Evolutionary conservation across 2,329 filamentous ascomycete genomes (phyloP).

Genomic region (Amphichorda felina): DNA sequence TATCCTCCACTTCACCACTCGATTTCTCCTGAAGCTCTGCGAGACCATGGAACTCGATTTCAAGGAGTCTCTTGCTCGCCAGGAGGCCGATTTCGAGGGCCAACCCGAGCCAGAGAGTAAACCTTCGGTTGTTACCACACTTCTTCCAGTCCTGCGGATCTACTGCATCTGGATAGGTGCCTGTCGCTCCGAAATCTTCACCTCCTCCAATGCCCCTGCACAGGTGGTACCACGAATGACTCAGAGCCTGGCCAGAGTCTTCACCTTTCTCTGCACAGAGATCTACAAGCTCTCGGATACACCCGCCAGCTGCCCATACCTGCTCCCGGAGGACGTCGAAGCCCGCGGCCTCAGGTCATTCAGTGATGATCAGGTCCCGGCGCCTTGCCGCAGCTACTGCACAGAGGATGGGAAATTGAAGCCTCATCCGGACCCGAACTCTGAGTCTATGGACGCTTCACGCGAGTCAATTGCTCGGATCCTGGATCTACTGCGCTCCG

Average conservation of each 20-base stretch:
- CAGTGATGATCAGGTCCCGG: slow-evolving; percentile 21
- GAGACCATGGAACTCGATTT: slow-evolving; percentile 61
- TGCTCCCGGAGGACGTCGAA: slow-evolving; percentile 38
- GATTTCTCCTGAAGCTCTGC: slow-evolving; percentile 62
- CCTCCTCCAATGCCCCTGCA: slow-evolving; percentile 31
- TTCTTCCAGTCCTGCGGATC: slow-evolving; percentile 38
- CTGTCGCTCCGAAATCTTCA: slow-evolving; percentile 30
- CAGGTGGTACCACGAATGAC: slow-evolving; percentile 33
- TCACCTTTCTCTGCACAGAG: slow-evolving; percentile 34
- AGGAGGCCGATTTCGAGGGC: slow-evolving; percentile 10
- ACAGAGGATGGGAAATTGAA: slow-evolving; percentile 23
- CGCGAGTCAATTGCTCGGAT: slow-evolving; percentile 32
- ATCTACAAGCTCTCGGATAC: slow-evolving; percentile 19
- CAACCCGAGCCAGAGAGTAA: slow-evolving; percentile 8
- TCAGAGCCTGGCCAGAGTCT: slow-evolving; percentile 29
- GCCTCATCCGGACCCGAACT: slow-evolving; percentile 20
- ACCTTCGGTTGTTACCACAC: slow-evolving; percentile 17
- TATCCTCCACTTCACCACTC: slow-evolving; percentile 66
- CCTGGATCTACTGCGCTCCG: slow-evolving; percentile 35
- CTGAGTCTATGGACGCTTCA: slow-evolving; percentile 16
- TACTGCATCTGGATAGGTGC: slow-evolving; percentile 42
- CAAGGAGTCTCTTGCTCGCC: background rate
- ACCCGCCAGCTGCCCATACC: slow-evolving; percentile 30
- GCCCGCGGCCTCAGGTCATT: slow-evolving; percentile 31
- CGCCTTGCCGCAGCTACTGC: slow-evolving; percentile 25